Percentiles rank a stretch among this genome's conserved stretches.
These are phyloP conservation scores for Trypanosoma avium DNA, from an alignment of 208 protist genomes.

Conservation along the genomic window DNA sequence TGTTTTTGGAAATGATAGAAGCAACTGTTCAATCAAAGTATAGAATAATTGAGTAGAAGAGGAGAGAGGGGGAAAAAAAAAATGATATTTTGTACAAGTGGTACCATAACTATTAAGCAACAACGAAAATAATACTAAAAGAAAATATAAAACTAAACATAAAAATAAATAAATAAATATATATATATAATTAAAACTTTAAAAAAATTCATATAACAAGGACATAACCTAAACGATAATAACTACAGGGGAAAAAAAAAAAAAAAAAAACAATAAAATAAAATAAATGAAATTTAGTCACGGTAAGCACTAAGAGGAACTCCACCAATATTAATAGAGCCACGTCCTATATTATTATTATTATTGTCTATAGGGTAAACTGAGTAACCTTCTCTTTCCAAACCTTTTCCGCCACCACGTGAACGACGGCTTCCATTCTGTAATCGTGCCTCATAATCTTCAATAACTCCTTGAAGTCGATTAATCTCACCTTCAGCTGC, in stretches of 20 bases:
- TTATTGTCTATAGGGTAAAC: neutral
- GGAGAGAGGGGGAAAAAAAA: too few species aligned
- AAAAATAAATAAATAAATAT: neutral
- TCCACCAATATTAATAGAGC: neutral
- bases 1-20: too few species aligned
- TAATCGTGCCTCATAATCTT: neutral
- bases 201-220: too few species aligned
- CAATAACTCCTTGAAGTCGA: neutral
- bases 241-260: too few species aligned
- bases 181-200: too few species aligned
- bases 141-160: neutral
- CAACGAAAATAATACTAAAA: slow-evolving; percentile 1
- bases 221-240: too few species aligned
- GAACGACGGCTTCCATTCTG: neutral
- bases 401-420: neutral
- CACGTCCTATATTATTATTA: too few species aligned
- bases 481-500: neutral
- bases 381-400: neutral
- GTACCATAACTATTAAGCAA: neutral
- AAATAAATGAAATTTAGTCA: neutral
- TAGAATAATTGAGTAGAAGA: too few species aligned
- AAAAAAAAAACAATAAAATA: slow-evolving; percentile 3
- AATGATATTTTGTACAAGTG: too few species aligned
- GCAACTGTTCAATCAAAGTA: too few species aligned
- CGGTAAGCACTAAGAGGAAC: neutral